Base-by-base conservation (phyloP, 345 rosid genomes). In the Aquilaria malaccensis region DNA sequence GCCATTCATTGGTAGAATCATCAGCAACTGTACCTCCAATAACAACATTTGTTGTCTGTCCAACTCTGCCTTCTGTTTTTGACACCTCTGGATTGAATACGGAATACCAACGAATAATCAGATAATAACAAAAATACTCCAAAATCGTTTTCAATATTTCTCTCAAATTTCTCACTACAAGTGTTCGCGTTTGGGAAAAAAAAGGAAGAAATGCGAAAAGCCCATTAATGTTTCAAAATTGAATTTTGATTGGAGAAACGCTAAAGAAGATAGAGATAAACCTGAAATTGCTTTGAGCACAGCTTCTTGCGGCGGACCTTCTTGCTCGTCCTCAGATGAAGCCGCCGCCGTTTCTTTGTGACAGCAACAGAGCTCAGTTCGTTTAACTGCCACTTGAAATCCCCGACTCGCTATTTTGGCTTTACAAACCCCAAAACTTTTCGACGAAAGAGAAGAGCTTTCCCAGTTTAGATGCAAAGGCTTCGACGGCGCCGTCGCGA, bases 221-320 rank as follows among this genome's bases (percentile, higher is more conserved):
- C 43, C 43, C 43, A 37, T 37, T 9, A 49, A 3, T 49, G 4
- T 49, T n/a, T 11, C n/a, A n/a, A 7, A 49, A 52, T 52, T 13
- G 7, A 13, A 14, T 52, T 2, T 12, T 0, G 43, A 1, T 55
- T 13, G 13, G 11, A 11, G 31, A 55, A 31, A 11, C 31, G 12
- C 41, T 10, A 55, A n/a, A 1, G 3, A 29, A 32, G 45, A 51
- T 9, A 11, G 2, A 55, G 37, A 37, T 4, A 4, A 56, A 92
- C 99, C 97, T 77, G 99, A 89, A 74, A 94, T 89, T 59, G 95
- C 97, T 70, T 84, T 94, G 53, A 94, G 92, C 62, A 94, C 84
- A 51, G 97, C 97, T 79, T 94, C 99, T 62, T 87, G 97, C 49
- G 97, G 92, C 2, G 93, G 97, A 0, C 79, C 89, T 66, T 87